phyloP scores from a whole-genome alignment of 257 asterid genomes.

The Handroanthus guayacan region DNA sequence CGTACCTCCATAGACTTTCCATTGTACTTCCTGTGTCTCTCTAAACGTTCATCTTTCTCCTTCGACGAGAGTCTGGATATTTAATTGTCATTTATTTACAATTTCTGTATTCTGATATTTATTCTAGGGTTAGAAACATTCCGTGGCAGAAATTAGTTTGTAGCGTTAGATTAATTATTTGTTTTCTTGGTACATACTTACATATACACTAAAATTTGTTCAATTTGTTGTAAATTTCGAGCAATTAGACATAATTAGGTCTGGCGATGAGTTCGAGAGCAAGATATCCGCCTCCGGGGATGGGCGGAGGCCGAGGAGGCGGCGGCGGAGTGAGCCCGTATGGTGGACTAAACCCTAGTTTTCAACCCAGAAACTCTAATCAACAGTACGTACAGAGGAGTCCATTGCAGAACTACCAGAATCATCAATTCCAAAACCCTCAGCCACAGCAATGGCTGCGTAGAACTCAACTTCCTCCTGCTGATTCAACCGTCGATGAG shows the following conservation, averaged over 20 bases:
- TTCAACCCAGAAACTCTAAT: slow-evolving; percentile 63
- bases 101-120: slow-evolving; percentile 13
- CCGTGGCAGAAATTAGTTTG: slow-evolving; percentile 12
- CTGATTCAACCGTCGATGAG: slow-evolving; percentile 68
- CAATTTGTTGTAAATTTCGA: slow-evolving; percentile 33
- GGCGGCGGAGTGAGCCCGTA: slow-evolving; percentile 66
- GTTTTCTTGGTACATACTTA: slow-evolving; percentile 21
- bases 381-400: slow-evolving; percentile 77
- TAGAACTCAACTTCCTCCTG: slow-evolving; percentile 54
- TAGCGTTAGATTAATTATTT: slow-evolving; percentile 29
- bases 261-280: slow-evolving; percentile 77
- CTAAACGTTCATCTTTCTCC: slow-evolving; percentile 28
- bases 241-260: slow-evolving; percentile 42
- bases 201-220: slow-evolving; percentile 35
- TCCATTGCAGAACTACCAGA: slow-evolving; percentile 58
- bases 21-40: slow-evolving; percentile 2
- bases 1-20: slow-evolving; percentile 34
- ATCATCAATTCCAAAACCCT: slow-evolving; percentile 60
- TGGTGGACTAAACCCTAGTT: slow-evolving; percentile 60
- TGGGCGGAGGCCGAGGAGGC: slow-evolving; percentile 69
- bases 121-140: not conserved
- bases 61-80: slow-evolving; percentile 26
- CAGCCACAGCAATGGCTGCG: slow-evolving; percentile 93
- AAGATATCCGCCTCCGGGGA: slow-evolving; percentile 94
- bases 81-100: slow-evolving; percentile 21